Percentiles rank a stretch among this genome's conserved stretches.
Evolutionary conservation across 2,329 filamentous ascomycete genomes (phyloP).

Genomic region (Talaromyces islandicus): DNA sequence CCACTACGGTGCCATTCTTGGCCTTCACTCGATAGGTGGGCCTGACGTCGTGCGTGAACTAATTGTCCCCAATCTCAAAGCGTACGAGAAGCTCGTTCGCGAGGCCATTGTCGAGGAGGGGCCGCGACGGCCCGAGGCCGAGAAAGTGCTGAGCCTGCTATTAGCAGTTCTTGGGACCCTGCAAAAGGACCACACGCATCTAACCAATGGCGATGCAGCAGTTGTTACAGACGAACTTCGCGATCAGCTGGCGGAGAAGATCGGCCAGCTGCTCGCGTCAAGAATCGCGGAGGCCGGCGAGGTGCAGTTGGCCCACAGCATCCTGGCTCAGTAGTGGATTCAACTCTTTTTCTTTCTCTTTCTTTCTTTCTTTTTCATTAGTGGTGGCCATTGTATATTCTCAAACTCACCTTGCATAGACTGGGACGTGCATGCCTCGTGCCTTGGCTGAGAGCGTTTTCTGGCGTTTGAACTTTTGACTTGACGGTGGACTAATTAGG

Average conservation of each 20-base stretch:
- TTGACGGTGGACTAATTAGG: neutral
- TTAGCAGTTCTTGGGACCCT: constrained; percentile 51
- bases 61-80: constrained; percentile 60
- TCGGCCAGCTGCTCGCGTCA: constrained; percentile 37
- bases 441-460: neutral
- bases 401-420: neutral
- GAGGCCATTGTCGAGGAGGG: constrained; percentile 47
- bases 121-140: constrained; percentile 52
- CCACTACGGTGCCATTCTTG: constrained; percentile 82
- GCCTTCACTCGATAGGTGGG: constrained; percentile 71
- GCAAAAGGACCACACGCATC: constrained; percentile 38
- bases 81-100: constrained; percentile 57
- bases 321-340: constrained; percentile 25
- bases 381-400: neutral
- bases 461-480: neutral
- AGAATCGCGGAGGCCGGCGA: constrained; percentile 38
- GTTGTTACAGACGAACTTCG: constrained; percentile 32
- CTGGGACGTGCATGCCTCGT: neutral
- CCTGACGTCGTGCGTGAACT: constrained; percentile 58
- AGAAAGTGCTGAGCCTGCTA: constrained; percentile 54
- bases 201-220: constrained; percentile 35
- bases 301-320: constrained; percentile 32
- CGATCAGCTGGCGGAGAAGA: constrained; percentile 30
- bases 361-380: neutral
- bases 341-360: neutral